Conservation (phyloP, 176 grass and related monocot genomes). For the Elaeis guineensis region DNA sequence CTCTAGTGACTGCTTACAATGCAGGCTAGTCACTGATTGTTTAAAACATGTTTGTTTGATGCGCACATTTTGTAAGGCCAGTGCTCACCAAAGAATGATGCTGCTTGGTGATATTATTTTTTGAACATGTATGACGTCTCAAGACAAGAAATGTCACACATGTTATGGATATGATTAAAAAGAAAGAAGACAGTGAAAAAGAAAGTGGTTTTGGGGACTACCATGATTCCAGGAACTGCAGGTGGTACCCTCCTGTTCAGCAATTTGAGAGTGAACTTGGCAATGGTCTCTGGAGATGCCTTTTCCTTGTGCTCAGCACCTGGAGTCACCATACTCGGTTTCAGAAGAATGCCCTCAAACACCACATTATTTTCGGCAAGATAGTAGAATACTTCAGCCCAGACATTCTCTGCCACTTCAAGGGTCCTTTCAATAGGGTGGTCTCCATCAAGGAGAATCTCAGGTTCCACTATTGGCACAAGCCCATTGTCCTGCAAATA, state of each 20-base stretch:
- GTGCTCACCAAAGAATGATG: too few species aligned
- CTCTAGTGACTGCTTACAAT: too few species aligned
- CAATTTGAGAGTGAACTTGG: constrained; percentile 67
- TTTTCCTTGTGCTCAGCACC: constrained; percentile 93
- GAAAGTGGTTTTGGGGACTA: constrained; percentile 12
- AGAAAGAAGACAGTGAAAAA: too few species aligned
- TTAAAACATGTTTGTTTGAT: too few species aligned
- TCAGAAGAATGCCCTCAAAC: constrained; percentile 89
- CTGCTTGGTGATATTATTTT: too few species aligned
- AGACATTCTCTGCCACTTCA: constrained; percentile 91
- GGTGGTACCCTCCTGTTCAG: constrained; percentile 82
- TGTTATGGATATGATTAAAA: too few species aligned
- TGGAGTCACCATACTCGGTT: constrained; percentile 97
- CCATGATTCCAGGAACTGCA: constrained; percentile 96
- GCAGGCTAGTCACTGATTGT: too few species aligned
- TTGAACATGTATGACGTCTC: too few species aligned
- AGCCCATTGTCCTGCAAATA: constrained; percentile 73
- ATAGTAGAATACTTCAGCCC: constrained; percentile 97
- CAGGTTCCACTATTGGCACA: constrained; percentile 94
- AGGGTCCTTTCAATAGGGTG: constrained; percentile 79
- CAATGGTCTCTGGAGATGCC: constrained; percentile 77
- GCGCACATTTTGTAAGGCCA: too few species aligned
- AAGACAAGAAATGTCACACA: too few species aligned
- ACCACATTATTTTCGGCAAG: constrained; percentile 80
- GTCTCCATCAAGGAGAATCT: constrained; percentile 93